Evolutionary conservation across 176 grass and related monocot species (phyloP).

Genomic region (Zea luxurians): DNA sequence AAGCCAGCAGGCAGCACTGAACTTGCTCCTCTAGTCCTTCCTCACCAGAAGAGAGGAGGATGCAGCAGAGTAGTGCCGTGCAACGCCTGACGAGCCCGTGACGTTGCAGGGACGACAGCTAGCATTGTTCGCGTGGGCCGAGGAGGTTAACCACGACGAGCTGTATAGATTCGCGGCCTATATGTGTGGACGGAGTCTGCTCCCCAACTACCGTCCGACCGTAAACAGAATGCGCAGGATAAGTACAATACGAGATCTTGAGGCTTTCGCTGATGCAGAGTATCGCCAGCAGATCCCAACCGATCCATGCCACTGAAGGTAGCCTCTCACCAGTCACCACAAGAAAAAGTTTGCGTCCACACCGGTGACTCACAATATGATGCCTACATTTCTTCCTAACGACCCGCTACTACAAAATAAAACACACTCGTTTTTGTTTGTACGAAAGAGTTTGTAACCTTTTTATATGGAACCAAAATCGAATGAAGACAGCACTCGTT

Average conservation of each 20-base stretch:
- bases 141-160: neutral
- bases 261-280: neutral
- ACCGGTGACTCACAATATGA: neutral
- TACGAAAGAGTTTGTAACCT: no score
- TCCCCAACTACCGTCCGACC: conserved; percentile 23
- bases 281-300: neutral
- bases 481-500: no score
- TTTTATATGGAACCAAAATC: no score
- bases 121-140: neutral
- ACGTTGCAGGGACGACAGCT: neutral
- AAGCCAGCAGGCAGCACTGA: no score
- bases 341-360: conserved; percentile 17
- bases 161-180: conserved; percentile 6
- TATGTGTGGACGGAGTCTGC: neutral
- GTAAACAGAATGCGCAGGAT: neutral
- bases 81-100: no score
- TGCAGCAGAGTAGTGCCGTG: no score
- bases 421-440: no score
- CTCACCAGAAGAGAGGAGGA: no score
- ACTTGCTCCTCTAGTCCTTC: no score
- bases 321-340: neutral
- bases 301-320: neutral
- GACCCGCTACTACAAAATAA: neutral
- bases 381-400: neutral
- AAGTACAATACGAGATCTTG: neutral